Percentiles rank a stretch among this genome's conserved stretches.
These are phyloP conservation scores for Penicillium paxilli DNA, from an alignment of 495 filamentous ascomycete species.

Conservation along the genomic window DNA sequence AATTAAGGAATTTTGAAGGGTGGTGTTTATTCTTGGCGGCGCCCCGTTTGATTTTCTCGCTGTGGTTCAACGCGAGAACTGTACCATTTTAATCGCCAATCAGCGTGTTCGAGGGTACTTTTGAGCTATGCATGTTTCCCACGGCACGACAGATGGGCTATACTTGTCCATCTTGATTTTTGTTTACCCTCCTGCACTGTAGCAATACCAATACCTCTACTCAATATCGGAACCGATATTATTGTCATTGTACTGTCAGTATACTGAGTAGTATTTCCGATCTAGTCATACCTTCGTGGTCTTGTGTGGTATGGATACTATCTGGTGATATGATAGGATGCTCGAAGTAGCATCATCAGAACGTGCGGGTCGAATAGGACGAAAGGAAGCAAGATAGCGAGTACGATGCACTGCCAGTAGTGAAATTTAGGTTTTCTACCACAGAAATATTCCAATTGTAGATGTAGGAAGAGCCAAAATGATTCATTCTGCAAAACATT, in stretches of 20 bases:
- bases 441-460: too few species aligned
- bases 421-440: too few species aligned
- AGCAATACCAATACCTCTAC: conserved; percentile 47
- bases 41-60: conserved; percentile 12
- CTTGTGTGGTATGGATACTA: too few species aligned
- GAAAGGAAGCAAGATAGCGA: too few species aligned
- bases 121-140: conserved; percentile 33
- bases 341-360: too few species aligned
- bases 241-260: conserved; percentile 23
- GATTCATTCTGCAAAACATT: too few species aligned
- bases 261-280: too few species aligned
- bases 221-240: conserved; percentile 17
- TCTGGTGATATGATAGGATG: too few species aligned
- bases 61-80: conserved; percentile 10
- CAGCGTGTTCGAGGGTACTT: conserved; percentile 18
- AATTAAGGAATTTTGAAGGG: conserved; percentile 16
- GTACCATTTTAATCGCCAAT: conserved; percentile 34
- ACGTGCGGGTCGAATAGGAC: too few species aligned
- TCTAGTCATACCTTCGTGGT: conserved; percentile 4
- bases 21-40: conserved; percentile 22
- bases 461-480: too few species aligned
- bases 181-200: conserved; percentile 36
- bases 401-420: too few species aligned
- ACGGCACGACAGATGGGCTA: conserved; percentile 31
- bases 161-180: conserved; percentile 19